Conservation (phyloP, 2,329 filamentous ascomycete genomes). For the Calonectria leucothoes region DNA sequence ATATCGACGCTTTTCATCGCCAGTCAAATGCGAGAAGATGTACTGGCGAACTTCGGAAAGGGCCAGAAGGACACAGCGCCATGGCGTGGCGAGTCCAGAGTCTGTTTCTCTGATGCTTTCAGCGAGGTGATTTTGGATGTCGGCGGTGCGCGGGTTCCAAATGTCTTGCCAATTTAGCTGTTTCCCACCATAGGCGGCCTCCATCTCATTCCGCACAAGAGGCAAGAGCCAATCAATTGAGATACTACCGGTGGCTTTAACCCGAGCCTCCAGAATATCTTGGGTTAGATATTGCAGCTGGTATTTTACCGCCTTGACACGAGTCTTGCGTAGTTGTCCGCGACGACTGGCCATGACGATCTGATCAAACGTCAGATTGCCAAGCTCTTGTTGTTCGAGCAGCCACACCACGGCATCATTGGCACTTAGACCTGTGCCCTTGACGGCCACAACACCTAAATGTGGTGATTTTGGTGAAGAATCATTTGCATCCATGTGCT, state of each 20-base stretch:
- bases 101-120: background rate
- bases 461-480: background rate
- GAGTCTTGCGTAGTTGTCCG: background rate
- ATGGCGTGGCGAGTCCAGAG: background rate
- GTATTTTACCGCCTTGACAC: background rate
- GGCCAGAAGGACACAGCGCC: background rate
- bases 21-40: background rate
- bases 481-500: background rate
- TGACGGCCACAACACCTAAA: background rate
- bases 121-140: background rate
- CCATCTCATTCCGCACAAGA: background rate
- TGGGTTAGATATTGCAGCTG: background rate
- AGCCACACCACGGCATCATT: background rate
- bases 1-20: background rate
- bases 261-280: background rate
- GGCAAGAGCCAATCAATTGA: background rate
- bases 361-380: background rate
- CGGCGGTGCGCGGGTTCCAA: background rate
- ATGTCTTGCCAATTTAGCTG: background rate
- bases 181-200: background rate
- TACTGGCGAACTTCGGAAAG: slow-evolving; percentile 1
- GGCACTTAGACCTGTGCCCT: background rate
- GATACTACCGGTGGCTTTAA: background rate
- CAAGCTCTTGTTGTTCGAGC: background rate
- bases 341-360: slow-evolving; percentile 3